phyloP scores from a whole-genome alignment of 192 early-diverging fungal genomes.

The Diversispora epigaea region DNA sequence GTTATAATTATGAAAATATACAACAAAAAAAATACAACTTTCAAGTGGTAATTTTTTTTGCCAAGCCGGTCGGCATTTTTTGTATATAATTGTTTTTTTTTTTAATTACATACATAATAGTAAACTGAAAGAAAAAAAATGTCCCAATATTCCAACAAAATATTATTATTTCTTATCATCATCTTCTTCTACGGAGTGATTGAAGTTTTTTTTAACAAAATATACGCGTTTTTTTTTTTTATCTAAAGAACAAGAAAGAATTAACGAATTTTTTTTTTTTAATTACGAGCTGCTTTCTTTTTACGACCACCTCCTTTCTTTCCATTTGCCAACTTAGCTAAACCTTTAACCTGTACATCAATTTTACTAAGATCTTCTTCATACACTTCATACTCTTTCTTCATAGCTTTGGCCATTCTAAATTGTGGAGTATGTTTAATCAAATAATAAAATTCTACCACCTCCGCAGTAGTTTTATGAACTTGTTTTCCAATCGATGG shows the following conservation, averaged over 20 bases:
- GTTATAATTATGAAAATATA: neutral
- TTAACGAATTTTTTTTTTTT: neutral
- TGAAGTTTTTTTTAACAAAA: neutral
- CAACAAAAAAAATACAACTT: neutral
- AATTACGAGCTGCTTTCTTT: conserved; percentile 8
- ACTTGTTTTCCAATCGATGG: neutral
- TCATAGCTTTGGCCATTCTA: conserved; percentile 19
- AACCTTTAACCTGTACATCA: neutral
- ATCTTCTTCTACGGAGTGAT: neutral
- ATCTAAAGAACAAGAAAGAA: neutral
- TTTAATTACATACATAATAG: neutral
- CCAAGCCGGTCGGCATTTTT: conserved; percentile 22
- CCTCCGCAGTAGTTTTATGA: conserved; percentile 13
- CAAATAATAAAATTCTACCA: conserved; percentile 31
- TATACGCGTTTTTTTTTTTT: neutral
- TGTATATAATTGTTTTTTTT: neutral
- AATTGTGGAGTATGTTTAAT: conserved; percentile 16
- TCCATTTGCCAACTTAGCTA: conserved; percentile 9
- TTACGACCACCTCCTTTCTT: conserved; percentile 12
- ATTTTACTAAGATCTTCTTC: neutral
- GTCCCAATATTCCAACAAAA: neutral
- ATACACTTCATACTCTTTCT: conserved; percentile 13
- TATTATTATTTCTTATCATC: neutral
- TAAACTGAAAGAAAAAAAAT: conserved; percentile 1
- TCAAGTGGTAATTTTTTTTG: conserved; percentile 1